Evolutionary conservation across 2,329 filamentous ascomycete genomes (phyloP).

Genomic region (Xylariaceae sp.): DNA sequence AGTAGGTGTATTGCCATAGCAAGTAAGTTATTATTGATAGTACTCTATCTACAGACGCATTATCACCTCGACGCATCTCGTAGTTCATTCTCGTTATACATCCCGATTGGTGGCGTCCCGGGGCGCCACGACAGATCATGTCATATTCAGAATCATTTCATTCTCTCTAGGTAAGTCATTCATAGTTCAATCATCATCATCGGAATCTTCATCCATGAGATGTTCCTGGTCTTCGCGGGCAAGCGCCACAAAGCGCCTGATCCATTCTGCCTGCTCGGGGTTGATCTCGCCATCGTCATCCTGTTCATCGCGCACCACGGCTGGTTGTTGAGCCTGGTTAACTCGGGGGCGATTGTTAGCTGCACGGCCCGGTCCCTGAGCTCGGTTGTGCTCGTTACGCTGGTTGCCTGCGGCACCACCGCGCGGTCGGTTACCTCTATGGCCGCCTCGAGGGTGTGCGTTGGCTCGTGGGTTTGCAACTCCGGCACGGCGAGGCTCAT

Average conservation of each 20-base stretch:
- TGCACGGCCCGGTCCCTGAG: constrained; percentile 21
- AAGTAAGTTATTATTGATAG: neutral
- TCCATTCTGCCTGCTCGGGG: constrained; percentile 46
- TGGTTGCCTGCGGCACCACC: constrained; percentile 22
- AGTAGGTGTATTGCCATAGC: too few species aligned
- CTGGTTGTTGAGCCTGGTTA: constrained; percentile 20
- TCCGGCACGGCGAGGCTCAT: constrained; percentile 24
- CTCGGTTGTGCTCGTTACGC: constrained; percentile 28
- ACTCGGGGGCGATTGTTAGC: constrained; percentile 8
- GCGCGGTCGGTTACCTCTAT: constrained; percentile 30
- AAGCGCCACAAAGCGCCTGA: constrained; percentile 50
- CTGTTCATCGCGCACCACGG: constrained; percentile 20
- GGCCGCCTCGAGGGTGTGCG: constrained; percentile 30
- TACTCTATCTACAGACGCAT: neutral
- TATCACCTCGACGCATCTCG: neutral
- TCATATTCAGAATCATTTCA: constrained; percentile 5
- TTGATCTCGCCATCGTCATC: constrained; percentile 32
- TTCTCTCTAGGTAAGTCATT: neutral
- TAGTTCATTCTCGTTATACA: neutral
- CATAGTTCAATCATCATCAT: constrained; percentile 21
- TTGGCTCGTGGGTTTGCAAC: constrained; percentile 24
- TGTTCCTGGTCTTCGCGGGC: constrained; percentile 51
- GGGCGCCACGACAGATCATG: neutral
- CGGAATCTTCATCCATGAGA: constrained; percentile 40
- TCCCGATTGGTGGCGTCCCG: neutral